Conservation (phyloP, 108 stramenopile genomes). For the Nitzschia palea region DNA sequence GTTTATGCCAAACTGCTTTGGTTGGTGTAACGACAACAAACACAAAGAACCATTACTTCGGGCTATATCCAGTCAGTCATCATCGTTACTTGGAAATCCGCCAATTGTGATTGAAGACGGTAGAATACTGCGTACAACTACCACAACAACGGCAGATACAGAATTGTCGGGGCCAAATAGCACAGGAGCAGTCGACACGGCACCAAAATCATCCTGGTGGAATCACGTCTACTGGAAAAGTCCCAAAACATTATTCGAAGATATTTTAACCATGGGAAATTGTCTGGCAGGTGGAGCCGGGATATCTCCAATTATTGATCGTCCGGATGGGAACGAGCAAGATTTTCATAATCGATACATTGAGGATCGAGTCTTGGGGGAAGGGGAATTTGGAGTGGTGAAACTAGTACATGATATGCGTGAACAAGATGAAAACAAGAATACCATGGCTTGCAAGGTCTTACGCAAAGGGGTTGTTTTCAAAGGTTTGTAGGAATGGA, state of each 20-base stretch:
- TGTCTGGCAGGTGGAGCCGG: conserved; percentile 28
- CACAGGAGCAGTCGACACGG: neutral
- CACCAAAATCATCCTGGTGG: conserved; percentile 1
- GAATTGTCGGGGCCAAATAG: neutral
- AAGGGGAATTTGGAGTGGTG: conserved; percentile 84
- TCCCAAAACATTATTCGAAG: conserved; percentile 9
- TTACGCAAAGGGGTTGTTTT: conserved; percentile 76
- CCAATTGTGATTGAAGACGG: neutral
- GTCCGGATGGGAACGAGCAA: conserved; percentile 51
- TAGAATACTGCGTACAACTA: neutral
- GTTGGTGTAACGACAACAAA: neutral
- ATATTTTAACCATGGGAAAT: conserved; percentile 34
- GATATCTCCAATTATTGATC: conserved; percentile 13
- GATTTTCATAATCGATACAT: conserved; percentile 67
- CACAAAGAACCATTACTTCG: neutral
- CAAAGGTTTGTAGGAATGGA: too few species aligned
- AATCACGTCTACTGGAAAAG: conserved; percentile 16
- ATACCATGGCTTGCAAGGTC: conserved; percentile 67
- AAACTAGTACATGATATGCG: conserved; percentile 70
- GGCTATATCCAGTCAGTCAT: neutral
- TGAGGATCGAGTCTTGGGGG: conserved; percentile 65
- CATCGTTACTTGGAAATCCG: neutral
- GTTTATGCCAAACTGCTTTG: conserved; percentile 6
- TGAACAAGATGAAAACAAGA: conserved; percentile 8
- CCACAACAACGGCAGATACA: neutral